Base-by-base conservation (phyloP, 352 stramenopile genomes). In the Phytophthora citrophthora region DNA sequence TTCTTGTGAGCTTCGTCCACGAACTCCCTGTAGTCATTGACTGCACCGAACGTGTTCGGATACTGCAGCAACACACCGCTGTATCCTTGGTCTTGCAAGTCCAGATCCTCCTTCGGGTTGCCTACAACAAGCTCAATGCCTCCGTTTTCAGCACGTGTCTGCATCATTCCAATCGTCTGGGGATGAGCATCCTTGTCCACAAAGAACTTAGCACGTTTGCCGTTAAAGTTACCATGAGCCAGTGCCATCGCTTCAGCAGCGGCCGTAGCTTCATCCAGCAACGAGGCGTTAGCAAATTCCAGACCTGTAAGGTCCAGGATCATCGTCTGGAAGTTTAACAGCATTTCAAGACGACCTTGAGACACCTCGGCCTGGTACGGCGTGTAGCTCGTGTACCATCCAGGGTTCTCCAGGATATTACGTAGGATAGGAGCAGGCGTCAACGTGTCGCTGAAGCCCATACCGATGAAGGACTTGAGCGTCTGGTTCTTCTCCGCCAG, bases 261-360 rank as follows among this genome's bases (percentile, higher is more conserved):
- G n/a, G 98, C 97, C n/a, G 95, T 98, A n/a, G 88, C 95, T 74
- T 99, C 98, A 74, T 99, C 98, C 31, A 99, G 73, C 10, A 99
- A 85, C 55, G 95, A 99, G 7, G 97, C 96, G 67, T 99, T 99
- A 41, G 93, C 92, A 75, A 99, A 98, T 48, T 95, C 89, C 51
- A 99, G 88, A 29, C 97, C 97, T 23, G 97, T 99, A 31, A 99
- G 82, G 66, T 99, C 96, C 50, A 89, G 83, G 41, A 99, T 92
- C 70, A 99, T 93, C 16, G 97, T 99, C 83, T 99, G 98, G 81
- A 99, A 99, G 83, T 99, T 99, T 23, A 99, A 87, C 48, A 99
- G 86, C 88, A 99, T 99, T 83, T 99, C 96, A 4, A 99, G 81
- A 24, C 98, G 94, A 24, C 98, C 98, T 74, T 99, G 98, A 1